Conservation (phyloP, 257 asterid genomes). For the Lantana camara region DNA sequence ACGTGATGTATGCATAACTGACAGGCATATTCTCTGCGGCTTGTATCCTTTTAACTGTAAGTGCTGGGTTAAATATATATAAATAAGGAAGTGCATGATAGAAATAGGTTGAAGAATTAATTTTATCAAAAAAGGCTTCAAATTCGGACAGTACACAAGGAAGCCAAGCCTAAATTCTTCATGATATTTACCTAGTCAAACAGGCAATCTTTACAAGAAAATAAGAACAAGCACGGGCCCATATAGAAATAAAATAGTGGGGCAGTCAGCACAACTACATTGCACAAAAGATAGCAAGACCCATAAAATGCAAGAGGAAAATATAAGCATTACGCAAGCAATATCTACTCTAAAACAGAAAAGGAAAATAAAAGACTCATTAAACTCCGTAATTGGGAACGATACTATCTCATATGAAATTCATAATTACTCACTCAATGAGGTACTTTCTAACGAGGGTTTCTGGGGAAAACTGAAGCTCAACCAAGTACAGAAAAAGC, state of each 20-base stretch:
- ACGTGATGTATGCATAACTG: not conserved
- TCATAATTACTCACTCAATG: conserved; percentile 55
- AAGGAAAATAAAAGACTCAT: not conserved
- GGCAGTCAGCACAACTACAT: conserved; percentile 11
- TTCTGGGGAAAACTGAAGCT: conserved; percentile 94
- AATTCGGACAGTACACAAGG: conserved; percentile 14
- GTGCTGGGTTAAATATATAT: not conserved
- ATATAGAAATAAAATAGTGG: not conserved
- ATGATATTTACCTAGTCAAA: not conserved
- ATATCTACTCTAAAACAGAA: conserved; percentile 1
- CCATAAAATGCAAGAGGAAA: conserved; percentile 15
- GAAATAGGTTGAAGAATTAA: not conserved
- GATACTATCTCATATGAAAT: not conserved
- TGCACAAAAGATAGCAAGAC: conserved; percentile 6
- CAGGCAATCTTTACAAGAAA: not conserved
- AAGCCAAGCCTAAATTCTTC: not conserved
- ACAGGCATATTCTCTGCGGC: not conserved
- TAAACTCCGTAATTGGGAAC: conserved; percentile 1
- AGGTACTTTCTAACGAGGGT: conserved; percentile 79
- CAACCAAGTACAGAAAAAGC: conserved; percentile 71
- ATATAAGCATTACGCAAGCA: conserved; percentile 1
- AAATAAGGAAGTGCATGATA: not conserved
- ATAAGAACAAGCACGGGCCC: conserved; percentile 3
- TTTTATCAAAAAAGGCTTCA: conserved; percentile 17
- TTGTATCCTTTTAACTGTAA: not conserved